phyloP scores from a whole-genome alignment of 1,139 yeast species.

The Yarrowia galli region DNA sequence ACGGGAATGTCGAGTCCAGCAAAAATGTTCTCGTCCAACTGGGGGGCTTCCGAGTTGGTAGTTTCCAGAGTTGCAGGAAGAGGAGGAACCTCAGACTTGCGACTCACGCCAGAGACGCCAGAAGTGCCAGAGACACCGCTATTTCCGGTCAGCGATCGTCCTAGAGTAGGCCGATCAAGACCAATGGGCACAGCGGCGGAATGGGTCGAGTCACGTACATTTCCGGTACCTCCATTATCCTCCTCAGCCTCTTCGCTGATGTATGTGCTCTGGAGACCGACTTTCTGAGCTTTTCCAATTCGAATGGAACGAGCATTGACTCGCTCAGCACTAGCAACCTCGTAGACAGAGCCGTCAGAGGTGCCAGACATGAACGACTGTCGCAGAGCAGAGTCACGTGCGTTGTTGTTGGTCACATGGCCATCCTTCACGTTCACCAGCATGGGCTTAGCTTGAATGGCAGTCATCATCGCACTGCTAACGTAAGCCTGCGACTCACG shows the following conservation, averaged over 20 bases:
- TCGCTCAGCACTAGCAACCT: constrained; percentile 13
- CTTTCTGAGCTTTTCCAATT: constrained; percentile 22
- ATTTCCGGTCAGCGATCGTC: constrained; percentile 11
- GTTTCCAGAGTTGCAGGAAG: neutral
- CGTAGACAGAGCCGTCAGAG: constrained; percentile 26
- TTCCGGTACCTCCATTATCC: neutral
- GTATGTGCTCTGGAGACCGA: constrained; percentile 20
- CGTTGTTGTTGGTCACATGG: neutral
- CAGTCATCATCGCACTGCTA: constrained; percentile 37
- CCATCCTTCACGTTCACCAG: constrained; percentile 32
- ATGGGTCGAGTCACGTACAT: neutral
- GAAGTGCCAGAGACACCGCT: neutral
- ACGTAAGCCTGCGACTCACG: constrained; percentile 34
- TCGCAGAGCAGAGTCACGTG: neutral
- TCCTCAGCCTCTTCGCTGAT: constrained; percentile 35
- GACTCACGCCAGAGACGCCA: neutral
- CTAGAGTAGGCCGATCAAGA: constrained; percentile 12
- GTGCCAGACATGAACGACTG: constrained; percentile 29
- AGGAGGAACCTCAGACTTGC: constrained; percentile 23
- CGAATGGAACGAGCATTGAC: constrained; percentile 38
- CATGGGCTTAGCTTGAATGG: constrained; percentile 39
- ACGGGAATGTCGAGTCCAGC: constrained; percentile 31
- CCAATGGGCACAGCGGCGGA: constrained; percentile 30
- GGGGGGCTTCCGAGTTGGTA: neutral
- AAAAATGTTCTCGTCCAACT: constrained; percentile 29